Evolutionary conservation across 805 yeast genomes (phyloP).

Genomic region (Wickerhamiella brachini): DNA sequence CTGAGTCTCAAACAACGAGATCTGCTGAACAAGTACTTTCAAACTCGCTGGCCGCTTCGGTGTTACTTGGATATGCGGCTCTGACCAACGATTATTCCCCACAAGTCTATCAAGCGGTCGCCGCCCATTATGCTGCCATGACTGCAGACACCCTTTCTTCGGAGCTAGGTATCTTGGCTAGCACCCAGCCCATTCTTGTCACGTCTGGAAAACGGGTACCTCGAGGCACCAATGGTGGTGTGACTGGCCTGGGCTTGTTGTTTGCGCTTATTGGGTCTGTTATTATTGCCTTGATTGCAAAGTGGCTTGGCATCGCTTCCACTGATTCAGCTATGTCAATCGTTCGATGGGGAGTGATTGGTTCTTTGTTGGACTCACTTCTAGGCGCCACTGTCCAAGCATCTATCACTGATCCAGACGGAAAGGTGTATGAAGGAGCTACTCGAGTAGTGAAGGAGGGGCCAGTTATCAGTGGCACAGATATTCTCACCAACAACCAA

Average conservation of each 20-base stretch:
- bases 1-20: conserved; percentile 15
- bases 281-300: conserved; percentile 17
- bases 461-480: conserved; percentile 21
- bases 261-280: conserved; percentile 21
- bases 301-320: conserved; percentile 3
- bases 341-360: conserved; percentile 17
- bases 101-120: background rate
- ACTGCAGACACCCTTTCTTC: conserved; percentile 27
- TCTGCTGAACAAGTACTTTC: conserved; percentile 23
- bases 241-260: conserved; percentile 19
- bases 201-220: conserved; percentile 23
- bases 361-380: conserved; percentile 23
- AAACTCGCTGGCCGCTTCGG: conserved; percentile 21
- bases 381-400: conserved; percentile 23
- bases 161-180: conserved; percentile 25
- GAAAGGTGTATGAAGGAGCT: background rate
- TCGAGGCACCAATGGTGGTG: conserved; percentile 27
- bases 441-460: conserved; percentile 5
- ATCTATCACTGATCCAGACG: conserved; percentile 13
- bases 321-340: background rate
- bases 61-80: conserved; percentile 10
- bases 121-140: conserved; percentile 22
- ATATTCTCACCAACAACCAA: conserved; percentile 26
- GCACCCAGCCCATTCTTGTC: conserved; percentile 19
- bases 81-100: background rate